Percentiles rank a stretch among this genome's conserved stretches.
Conservation (phyloP, 1,284 basidiomycete species). For the Ceratobasidium papillatum region DNA sequence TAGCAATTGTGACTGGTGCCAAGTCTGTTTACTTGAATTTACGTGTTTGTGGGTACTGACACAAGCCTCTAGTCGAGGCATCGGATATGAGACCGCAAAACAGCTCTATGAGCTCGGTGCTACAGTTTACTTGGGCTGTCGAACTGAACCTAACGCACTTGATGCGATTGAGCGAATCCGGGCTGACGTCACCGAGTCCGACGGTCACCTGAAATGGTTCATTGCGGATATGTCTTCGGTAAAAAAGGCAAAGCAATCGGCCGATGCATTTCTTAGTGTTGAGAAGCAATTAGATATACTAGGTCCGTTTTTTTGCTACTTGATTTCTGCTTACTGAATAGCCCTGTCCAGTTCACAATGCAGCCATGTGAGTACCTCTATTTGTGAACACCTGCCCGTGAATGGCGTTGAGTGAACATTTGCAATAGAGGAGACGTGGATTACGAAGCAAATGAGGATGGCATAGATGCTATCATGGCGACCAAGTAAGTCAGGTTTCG, state of each 20-base stretch:
- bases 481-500: background rate
- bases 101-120: constrained; percentile 5
- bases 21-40: background rate
- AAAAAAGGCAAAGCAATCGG: background rate
- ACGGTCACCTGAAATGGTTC: constrained; percentile 6
- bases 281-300: constrained; percentile 2
- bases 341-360: background rate
- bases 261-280: background rate
- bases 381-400: no score
- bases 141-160: background rate
- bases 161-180: background rate
- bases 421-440: background rate
- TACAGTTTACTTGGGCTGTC: background rate
- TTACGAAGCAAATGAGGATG: constrained; percentile 10
- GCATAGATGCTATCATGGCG: background rate
- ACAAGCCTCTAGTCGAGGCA: background rate
- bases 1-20: no score
- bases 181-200: background rate
- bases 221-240: background rate
- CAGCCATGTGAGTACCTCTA: background rate
- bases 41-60: background rate
- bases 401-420: background rate
- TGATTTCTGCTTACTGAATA: background rate
- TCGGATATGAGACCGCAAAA: background rate
- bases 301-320: background rate